Evolutionary conservation across 495 filamentous ascomycete genomes (phyloP), one percentile per base, ranked within the genome.

Genomic region (Xylaria venustula): DNA sequence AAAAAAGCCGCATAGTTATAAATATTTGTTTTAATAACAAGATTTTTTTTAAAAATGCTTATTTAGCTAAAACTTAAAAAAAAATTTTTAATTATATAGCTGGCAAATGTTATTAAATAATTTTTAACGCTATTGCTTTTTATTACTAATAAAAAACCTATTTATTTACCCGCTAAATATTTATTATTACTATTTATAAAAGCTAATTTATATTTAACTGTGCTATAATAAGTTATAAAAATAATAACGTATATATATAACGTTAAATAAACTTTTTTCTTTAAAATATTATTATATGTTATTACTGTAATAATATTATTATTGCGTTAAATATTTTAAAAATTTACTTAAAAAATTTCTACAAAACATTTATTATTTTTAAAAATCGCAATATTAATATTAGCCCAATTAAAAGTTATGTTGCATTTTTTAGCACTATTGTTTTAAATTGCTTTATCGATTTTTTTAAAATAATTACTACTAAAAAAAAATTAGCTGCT

Each of bases 141-240:
- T 55, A 55, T 42, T 55, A 55, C 14, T 23, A 55, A 55, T 55
- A 26, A 23, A 0, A 41, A 1, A 25, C 40, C 2, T 41, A 55
- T 34, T 25, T 1, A 55, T 34, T 15, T 55, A n/a, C n/a, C n/a
- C n/a, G n/a, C n/a, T 55, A 41, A 41, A 26, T 41, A 5, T 55
- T 55, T 55, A 41, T 26, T 30, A 55, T 55, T 41, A 55, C 7
- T 19, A 55, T 15, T 5, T 22, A 55, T 23, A 2, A 41, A 20
- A 15, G 52, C 11, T 41, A 55, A 41, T 55, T 42, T 55, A 55
- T 8, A 7, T 55, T 55, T 55, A 55, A 37, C 15, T 55, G 40
- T 41, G 15, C 22, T 3, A 22, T 55, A 17, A 55, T 55, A 42
- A 11, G 52, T 1, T 55, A 41, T 26, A 15, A 22, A 30, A 55